These are phyloP conservation scores for Russula brevipes DNA, from an alignment of 768 basidiomycete species.

Conservation along the genomic window DNA sequence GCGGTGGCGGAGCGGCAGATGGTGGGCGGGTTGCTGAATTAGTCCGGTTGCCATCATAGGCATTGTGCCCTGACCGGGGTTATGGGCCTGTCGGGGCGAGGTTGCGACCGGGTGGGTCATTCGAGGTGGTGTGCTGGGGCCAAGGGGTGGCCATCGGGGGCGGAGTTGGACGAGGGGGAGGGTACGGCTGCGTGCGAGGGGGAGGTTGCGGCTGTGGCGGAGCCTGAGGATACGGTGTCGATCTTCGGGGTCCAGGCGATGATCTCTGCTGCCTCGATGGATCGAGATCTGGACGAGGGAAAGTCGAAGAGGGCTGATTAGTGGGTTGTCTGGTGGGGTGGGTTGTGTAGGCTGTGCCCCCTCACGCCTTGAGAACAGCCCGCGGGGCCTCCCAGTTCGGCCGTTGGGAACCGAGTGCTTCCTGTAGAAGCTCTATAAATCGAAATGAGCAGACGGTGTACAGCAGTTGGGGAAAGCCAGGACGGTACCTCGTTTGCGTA, in stretches of 20 bases:
- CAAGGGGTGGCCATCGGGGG: conserved; percentile 13
- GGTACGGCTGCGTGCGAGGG: conserved; percentile 23
- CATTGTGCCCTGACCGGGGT: conserved; percentile 1
- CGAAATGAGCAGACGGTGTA: conserved; percentile 2
- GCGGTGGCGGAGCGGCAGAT: conserved; percentile 22
- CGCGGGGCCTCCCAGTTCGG: conserved; percentile 31
- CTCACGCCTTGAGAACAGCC: conserved; percentile 42
- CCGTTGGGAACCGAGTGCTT: conserved; percentile 54
- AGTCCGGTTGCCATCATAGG: conserved; percentile 5
- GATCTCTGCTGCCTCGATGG: conserved; percentile 28
- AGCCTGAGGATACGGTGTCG: conserved; percentile 28
- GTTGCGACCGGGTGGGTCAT: neutral
- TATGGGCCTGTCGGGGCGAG: conserved; percentile 6
- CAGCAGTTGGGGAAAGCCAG: neutral
- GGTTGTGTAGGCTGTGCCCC: conserved; percentile 28
- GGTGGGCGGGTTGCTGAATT: conserved; percentile 2
- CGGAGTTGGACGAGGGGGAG: conserved; percentile 23
- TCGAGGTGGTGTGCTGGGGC: neutral
- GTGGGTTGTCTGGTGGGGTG: conserved; percentile 26
- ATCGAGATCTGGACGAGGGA: conserved; percentile 28
- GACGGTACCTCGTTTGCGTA: conserved; percentile 49
- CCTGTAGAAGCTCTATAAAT: conserved; percentile 50
- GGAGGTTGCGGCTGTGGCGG: conserved; percentile 27
- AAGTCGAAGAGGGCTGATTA: conserved; percentile 6
- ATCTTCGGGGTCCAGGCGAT: conserved; percentile 24